Percentiles rank a stretch among this genome's conserved stretches.
Conservation (phyloP, 495 filamentous ascomycete genomes). For the Acidomyces sp. region DNA sequence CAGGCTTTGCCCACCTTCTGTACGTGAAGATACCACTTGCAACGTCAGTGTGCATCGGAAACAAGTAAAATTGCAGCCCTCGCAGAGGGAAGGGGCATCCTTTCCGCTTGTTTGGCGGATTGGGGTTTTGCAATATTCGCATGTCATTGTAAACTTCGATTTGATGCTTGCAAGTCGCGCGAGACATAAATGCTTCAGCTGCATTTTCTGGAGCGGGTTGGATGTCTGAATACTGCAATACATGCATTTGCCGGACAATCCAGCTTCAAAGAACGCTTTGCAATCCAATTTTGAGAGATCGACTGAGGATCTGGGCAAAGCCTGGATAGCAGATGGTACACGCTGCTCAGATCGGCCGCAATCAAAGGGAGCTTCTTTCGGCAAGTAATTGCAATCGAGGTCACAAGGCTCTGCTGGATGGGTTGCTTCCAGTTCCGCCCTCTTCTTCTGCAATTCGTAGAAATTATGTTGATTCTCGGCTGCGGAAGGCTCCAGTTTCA, state of each 20-base stretch:
- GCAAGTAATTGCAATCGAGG: slow-evolving; percentile 15
- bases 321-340: slow-evolving; percentile 23
- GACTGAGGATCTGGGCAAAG: background rate
- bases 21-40: background rate
- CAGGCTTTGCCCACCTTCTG: background rate
- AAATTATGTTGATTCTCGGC: background rate
- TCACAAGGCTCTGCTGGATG: slow-evolving; percentile 4
- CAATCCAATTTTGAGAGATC: slow-evolving; percentile 1
- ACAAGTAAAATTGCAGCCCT: slow-evolving; percentile 17
- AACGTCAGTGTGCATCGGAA: slow-evolving; percentile 13
- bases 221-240: background rate
- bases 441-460: background rate
- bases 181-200: background rate
- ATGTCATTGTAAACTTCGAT: slow-evolving; percentile 1
- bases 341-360: slow-evolving; percentile 23
- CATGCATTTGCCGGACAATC: slow-evolving; percentile 7
- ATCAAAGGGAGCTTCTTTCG: slow-evolving; percentile 13
- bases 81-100: slow-evolving; percentile 3
- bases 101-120: background rate
- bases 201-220: background rate
- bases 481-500: background rate
- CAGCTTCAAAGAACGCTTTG: slow-evolving; percentile 4
- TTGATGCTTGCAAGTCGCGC: background rate
- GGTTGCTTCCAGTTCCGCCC: background rate
- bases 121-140: slow-evolving; percentile 12